Evolutionary conservation across 2,329 filamentous ascomycete genomes (phyloP), one percentile per base, ranked within the genome.

Genomic region (Cytospora mali): DNA sequence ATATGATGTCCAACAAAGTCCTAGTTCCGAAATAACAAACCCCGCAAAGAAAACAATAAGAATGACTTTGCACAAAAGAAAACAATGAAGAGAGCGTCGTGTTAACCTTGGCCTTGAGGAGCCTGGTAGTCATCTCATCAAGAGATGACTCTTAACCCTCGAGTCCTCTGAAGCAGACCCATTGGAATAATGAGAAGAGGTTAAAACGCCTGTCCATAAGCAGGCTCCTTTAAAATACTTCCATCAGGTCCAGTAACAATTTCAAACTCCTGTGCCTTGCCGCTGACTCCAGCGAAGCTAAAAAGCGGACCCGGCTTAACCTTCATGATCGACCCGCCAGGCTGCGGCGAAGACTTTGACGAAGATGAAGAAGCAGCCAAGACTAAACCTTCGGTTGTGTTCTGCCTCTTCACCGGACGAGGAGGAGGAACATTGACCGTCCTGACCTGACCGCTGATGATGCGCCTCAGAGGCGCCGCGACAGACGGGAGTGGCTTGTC

Each of bases 231-330:
- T 25, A 58, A 28, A 3, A 55, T 52, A 27, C 29, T 55, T 18
- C 58, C 62, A 21, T 61, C 31, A 4, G 50, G 35, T 0, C 59
- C 59, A 1, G 61, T 57, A 11, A 65, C 57, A 25, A 65, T 65
- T 42, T 65, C 61, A 61, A 65, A 65, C 61, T 65, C 64, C 56
- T 65, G 64, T 18, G 61, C 53, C 64, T 63, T 63, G 3, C 64
- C 64, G 11, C 56, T 55, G 4, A 65, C 61, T 1, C 57, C 56
- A 18, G 64, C 64, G 21, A 65, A 52, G 35, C 64, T 52, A 25
- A 65, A 65, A 6, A 56, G n/a, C 6, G 61, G 64, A 0, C 61
- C 56, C 21, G 33, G 27, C 29, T 33, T 52, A 14, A 63, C 48
- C 56, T 58, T 63, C 61, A 65, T 50, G 14, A 51, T 42, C 7